Percentiles rank a stretch among this genome's conserved stretches.
Conservation (phyloP, 2,329 filamentous ascomycete genomes). For the Ambrosiella cleistominuta region DNA sequence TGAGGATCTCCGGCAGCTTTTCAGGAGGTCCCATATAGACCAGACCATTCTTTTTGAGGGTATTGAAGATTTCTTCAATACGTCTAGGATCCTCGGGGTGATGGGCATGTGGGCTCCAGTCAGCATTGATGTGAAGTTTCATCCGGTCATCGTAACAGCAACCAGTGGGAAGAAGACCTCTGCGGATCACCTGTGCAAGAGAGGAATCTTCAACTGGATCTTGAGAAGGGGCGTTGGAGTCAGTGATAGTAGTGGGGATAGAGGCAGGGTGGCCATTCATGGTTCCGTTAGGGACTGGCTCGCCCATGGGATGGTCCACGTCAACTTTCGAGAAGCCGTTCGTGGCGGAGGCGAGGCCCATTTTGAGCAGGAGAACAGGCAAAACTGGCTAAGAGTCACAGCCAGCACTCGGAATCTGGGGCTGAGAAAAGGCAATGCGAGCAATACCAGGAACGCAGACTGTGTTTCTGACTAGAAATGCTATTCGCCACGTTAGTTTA, state of each 20-base stretch:
- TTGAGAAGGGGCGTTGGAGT: conserved; percentile 13
- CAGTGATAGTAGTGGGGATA: conserved; percentile 13
- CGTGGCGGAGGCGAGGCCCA: background rate
- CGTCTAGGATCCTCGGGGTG: conserved; percentile 89
- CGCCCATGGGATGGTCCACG: conserved; percentile 26
- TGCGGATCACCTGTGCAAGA: conserved; percentile 23
- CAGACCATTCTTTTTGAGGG: conserved; percentile 65
- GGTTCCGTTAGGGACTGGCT: conserved; percentile 5
- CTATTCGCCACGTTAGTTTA: background rate
- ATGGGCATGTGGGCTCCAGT: conserved; percentile 54
- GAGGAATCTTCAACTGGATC: conserved; percentile 12
- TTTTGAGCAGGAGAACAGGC: background rate
- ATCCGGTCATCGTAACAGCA: conserved; percentile 87
- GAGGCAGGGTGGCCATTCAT: conserved; percentile 10
- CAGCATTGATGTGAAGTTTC: conserved; percentile 83
- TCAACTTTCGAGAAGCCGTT: conserved; percentile 7
- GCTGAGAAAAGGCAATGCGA: background rate
- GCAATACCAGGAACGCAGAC: background rate
- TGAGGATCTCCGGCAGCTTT: conserved; percentile 34
- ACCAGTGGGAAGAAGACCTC: conserved; percentile 47
- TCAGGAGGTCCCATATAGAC: conserved; percentile 45
- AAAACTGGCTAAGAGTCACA: background rate
- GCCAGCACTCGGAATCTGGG: background rate
- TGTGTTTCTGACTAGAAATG: no score
- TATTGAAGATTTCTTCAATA: conserved; percentile 84